These are phyloP conservation scores for Tagetes erecta DNA, from an alignment of 129 eudicot genomes.

Conservation along the genomic window DNA sequence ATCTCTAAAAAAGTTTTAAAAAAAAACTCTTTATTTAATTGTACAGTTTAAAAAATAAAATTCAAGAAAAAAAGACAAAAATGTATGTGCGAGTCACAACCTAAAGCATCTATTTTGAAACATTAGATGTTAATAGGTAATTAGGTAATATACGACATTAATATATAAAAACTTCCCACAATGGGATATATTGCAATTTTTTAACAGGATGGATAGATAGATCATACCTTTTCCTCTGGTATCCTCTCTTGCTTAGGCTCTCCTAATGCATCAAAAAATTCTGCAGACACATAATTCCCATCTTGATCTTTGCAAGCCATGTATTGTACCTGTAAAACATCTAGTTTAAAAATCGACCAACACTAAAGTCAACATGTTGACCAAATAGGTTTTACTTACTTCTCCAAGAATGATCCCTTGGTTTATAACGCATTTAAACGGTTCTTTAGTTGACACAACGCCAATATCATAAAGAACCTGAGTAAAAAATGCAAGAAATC, in stretches of 20 bases:
- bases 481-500: slow-evolving; percentile 19
- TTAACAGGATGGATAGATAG: background rate
- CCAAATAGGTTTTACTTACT: slow-evolving; percentile 55
- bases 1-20: background rate
- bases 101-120: background rate
- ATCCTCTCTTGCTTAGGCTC: slow-evolving; percentile 67
- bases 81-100: too few species aligned
- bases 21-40: too few species aligned
- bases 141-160: slow-evolving; percentile 1
- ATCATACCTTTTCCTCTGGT: slow-evolving; percentile 71
- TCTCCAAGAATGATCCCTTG: slow-evolving; percentile 99
- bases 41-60: too few species aligned
- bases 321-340: slow-evolving; percentile 75
- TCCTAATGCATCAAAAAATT: slow-evolving; percentile 43
- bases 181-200: background rate
- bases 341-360: slow-evolving; percentile 19
- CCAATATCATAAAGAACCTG: slow-evolving; percentile 99
- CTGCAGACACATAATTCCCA: slow-evolving; percentile 85
- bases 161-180: background rate
- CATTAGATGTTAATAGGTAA: background rate
- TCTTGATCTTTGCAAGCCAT: slow-evolving; percentile 72
- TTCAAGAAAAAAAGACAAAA: too few species aligned
- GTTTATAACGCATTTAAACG: slow-evolving; percentile 93
- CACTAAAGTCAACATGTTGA: background rate
- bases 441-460: slow-evolving; percentile 89